Evolutionary conservation across 257 asterid genomes (phyloP).

Genomic region (Misopates orontium): DNA sequence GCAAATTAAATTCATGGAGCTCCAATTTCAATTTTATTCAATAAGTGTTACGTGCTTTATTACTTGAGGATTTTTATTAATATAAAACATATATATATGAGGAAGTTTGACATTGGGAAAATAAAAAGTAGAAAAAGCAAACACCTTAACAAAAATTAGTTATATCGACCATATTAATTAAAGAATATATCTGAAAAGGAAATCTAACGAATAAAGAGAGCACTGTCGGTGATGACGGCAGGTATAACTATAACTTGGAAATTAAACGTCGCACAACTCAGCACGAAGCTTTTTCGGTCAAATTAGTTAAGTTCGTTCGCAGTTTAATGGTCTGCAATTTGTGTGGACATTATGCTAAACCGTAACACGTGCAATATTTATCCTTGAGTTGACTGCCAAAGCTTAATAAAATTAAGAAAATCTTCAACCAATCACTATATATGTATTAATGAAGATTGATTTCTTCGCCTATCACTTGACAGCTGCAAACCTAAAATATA

Average conservation of each 20-base stretch:
- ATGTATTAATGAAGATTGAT: no score
- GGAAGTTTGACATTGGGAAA: no score
- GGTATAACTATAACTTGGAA: no score
- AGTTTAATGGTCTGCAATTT: constrained; percentile 8
- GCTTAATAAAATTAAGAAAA: neutral
- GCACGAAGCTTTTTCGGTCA: neutral
- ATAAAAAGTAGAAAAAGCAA: neutral
- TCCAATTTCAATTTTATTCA: no score
- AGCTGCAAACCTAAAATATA: no score
- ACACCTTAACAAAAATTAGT: neutral
- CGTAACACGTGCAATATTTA: neutral
- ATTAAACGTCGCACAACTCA: constrained; percentile 10
- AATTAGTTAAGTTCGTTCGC: neutral
- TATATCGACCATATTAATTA: neutral
- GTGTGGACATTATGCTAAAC: neutral
- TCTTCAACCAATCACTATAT: neutral
- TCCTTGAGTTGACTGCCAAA: neutral
- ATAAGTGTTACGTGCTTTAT: no score
- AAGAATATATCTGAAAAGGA: neutral
- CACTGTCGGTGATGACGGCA: constrained; percentile 18
- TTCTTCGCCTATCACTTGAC: no score
- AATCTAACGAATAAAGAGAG: neutral
- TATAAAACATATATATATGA: no score
- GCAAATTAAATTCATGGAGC: no score
- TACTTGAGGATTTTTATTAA: no score